These are phyloP conservation scores for Trifolium fragiferum DNA, from an alignment of 306 rosid genomes.

Conservation along the genomic window DNA sequence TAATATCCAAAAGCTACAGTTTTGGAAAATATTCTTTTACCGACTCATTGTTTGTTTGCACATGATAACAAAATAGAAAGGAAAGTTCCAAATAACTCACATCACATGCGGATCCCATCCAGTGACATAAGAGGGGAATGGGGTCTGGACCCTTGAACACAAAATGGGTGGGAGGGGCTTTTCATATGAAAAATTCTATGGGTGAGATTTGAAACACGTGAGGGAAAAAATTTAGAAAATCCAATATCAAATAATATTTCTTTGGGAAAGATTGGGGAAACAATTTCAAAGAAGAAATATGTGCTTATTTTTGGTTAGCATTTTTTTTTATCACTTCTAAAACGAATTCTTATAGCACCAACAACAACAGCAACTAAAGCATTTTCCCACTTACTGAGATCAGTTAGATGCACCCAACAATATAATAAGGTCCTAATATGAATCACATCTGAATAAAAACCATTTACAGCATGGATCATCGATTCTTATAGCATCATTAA, in stretches of 20 bases:
- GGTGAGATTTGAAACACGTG: background rate
- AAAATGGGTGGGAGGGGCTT: background rate
- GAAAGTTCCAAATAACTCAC: background rate
- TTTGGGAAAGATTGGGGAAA: slow-evolving; percentile 17
- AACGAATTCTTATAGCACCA: slow-evolving; percentile 15
- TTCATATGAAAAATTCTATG: background rate
- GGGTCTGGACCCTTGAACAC: background rate
- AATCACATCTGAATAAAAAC: slow-evolving; percentile 4
- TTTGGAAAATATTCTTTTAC: slow-evolving; percentile 33
- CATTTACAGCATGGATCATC: slow-evolving; percentile 2
- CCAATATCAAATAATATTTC: background rate
- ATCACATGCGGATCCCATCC: slow-evolving; percentile 1
- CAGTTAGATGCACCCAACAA: background rate
- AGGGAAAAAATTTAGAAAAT: background rate
- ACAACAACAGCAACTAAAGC: background rate
- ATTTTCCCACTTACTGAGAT: slow-evolving; percentile 7
- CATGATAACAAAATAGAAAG: slow-evolving; percentile 36
- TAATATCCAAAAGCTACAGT: slow-evolving; percentile 29
- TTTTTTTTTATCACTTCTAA: slow-evolving; percentile 10
- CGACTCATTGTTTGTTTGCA: slow-evolving; percentile 34
- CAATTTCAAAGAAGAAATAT: background rate
- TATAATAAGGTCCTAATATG: slow-evolving; percentile 10
- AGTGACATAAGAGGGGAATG: background rate
- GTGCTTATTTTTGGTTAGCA: background rate
- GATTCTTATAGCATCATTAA: slow-evolving; percentile 25